Percentiles rank a stretch among this genome's conserved stretches.
These are phyloP conservation scores for Tricholoma furcatifolium DNA, from an alignment of 768 basidiomycete genomes.

Conservation along the genomic window DNA sequence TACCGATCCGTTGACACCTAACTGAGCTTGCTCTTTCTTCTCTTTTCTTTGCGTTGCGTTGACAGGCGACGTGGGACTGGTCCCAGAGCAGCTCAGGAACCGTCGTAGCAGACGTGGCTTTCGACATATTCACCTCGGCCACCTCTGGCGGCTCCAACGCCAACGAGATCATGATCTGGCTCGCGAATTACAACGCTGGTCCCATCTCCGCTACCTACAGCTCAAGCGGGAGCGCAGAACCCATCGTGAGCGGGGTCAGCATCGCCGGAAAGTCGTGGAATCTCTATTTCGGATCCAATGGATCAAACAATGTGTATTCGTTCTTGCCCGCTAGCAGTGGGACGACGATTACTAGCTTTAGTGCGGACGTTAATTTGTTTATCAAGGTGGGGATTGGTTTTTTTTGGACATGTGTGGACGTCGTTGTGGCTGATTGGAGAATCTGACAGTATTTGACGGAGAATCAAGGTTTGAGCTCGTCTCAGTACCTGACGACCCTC, in stretches of 20 bases:
- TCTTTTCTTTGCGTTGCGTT: too few relatives aligned
- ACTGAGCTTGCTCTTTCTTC: too few relatives aligned
- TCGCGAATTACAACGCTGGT: conserved; percentile 52
- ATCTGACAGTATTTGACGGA: conserved; percentile 46
- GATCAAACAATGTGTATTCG: conserved; percentile 48
- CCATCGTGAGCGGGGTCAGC: conserved; percentile 42
- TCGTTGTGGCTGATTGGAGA: too few relatives aligned
- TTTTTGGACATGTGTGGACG: not conserved
- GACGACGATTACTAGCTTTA: conserved; percentile 43
- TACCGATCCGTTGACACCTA: too few relatives aligned
- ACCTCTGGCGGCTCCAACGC: conserved; percentile 44
- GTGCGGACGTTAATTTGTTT: conserved; percentile 52
- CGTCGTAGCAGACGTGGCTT: conserved; percentile 56
- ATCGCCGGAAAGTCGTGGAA: conserved; percentile 55
- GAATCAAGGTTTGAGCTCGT: conserved; percentile 40
- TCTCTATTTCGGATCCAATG: conserved; percentile 52
- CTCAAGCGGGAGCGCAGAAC: conserved; percentile 42
- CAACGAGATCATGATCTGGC: conserved; percentile 65
- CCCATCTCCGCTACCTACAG: conserved; percentile 54
- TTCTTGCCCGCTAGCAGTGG: conserved; percentile 38
- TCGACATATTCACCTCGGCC: conserved; percentile 60
- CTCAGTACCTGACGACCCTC: conserved; percentile 55
- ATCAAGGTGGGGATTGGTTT: conserved; percentile 33
- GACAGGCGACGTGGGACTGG: conserved; percentile 57
- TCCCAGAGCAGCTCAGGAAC: conserved; percentile 37